phyloP scores from a whole-genome alignment of 2,329 filamentous ascomycete genomes.

The Paecilomyces niveus region DNA sequence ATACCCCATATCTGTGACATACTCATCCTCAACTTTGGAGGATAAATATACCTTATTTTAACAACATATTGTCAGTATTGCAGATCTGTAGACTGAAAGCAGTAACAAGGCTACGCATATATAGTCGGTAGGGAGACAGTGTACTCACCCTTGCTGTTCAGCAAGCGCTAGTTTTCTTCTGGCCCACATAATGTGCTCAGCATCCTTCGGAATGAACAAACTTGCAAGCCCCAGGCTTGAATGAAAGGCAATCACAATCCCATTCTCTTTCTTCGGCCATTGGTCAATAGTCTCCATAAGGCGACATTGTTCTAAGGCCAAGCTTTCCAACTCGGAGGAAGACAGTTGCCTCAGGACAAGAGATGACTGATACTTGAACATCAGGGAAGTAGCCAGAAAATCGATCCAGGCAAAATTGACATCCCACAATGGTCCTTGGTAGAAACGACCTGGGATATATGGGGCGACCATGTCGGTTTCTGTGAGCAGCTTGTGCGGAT shows the following conservation, averaged over 20 bases:
- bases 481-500: conserved; percentile 48
- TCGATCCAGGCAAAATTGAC: conserved; percentile 71
- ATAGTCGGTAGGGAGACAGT: not conserved
- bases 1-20: conserved; percentile 72
- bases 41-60: conserved; percentile 68
- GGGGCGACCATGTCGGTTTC: conserved; percentile 67
- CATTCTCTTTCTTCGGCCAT: conserved; percentile 63
- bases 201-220: conserved; percentile 72
- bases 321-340: conserved; percentile 48
- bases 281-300: conserved; percentile 71
- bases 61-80: conserved; percentile 2
- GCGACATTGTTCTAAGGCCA: conserved; percentile 66
- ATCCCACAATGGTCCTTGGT: conserved; percentile 62
- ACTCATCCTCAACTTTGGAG: conserved; percentile 62
- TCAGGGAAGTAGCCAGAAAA: conserved; percentile 69
- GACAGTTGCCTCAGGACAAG: conserved; percentile 47
- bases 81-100: not conserved
- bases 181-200: conserved; percentile 68
- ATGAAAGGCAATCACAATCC: conserved; percentile 65
- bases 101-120: not conserved
- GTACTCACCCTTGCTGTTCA: conserved; percentile 68
- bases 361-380: conserved; percentile 70
- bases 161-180: conserved; percentile 70
- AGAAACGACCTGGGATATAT: conserved; percentile 62
- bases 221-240: conserved; percentile 68